Conservation (phyloP, 805 yeast genomes). For the Vanderwaltozyma verrucispora region DNA sequence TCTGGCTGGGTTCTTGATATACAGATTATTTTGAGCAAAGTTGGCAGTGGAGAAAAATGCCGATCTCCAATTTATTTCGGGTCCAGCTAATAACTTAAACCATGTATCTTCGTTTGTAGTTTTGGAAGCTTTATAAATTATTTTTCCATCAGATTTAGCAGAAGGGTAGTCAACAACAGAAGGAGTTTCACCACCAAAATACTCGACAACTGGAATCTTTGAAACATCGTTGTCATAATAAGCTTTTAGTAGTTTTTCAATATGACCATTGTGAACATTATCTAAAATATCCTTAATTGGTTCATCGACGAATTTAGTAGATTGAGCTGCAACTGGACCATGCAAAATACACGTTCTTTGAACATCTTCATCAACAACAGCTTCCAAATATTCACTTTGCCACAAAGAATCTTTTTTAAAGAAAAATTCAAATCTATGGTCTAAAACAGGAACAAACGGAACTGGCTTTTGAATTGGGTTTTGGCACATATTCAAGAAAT, state of each 20-base stretch:
- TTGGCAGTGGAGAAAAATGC: slow-evolving; percentile 75
- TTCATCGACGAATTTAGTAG: slow-evolving; percentile 75
- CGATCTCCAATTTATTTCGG: slow-evolving; percentile 73
- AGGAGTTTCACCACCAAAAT: slow-evolving; percentile 64
- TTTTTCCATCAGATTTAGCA: slow-evolving; percentile 22
- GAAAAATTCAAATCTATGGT: slow-evolving; percentile 88
- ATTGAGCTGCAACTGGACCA: slow-evolving; percentile 97
- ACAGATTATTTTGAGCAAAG: slow-evolving; percentile 78
- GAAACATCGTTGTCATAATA: slow-evolving; percentile 61
- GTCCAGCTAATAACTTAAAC: slow-evolving; percentile 77
- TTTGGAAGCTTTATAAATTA: slow-evolving; percentile 32
- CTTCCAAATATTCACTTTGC: slow-evolving; percentile 96
- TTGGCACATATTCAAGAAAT: slow-evolving; percentile 72
- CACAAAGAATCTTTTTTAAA: slow-evolving; percentile 98
- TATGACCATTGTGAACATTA: slow-evolving; percentile 82
- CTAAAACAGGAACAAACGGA: slow-evolving; percentile 93
- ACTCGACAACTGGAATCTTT: slow-evolving; percentile 78
- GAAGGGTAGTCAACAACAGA: slow-evolving; percentile 24
- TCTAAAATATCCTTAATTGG: slow-evolving; percentile 90
- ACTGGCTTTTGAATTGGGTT: slow-evolving; percentile 92
- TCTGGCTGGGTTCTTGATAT: slow-evolving; percentile 67
- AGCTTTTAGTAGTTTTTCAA: slow-evolving; percentile 54
- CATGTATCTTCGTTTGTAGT: slow-evolving; percentile 40
- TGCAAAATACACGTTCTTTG: slow-evolving; percentile 98
- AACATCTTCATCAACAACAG: slow-evolving; percentile 92